Base-by-base conservation (phyloP, 164 flowering plant species). In the Protea cynaroides region DNA sequence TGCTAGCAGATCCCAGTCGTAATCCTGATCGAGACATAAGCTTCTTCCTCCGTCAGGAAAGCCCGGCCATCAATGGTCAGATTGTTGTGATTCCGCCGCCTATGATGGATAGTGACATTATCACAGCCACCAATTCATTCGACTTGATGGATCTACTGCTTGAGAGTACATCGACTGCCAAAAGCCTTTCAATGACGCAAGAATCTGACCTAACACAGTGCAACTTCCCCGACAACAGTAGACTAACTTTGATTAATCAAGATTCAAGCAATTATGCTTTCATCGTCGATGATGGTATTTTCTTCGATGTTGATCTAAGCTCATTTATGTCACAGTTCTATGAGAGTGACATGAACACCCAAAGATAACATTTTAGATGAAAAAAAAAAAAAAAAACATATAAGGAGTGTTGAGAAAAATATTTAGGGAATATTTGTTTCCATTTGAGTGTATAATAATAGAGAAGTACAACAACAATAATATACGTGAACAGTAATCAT, bases 211-310 rank as follows among this genome's bases (percentile, higher is more conserved):
- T 59, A 10, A 74, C 75, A 0, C 80, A 72, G 17, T 71, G 83
- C 50, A 78, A 81, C 65, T 89, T 89, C 69, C 92, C 90, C 0
- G 84, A 83, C 0, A 88, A 92, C 38, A 74, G 1, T 90, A 83
- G 60, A 86, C 90, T 2, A 84, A 74, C 53, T 89, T 89, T 40
- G 88, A 74, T 46, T 75, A n/a, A 77, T 55, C 77, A 76, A 15
- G 79, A 76, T 15, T 73, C 71, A 2, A 65, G 75, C 15, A 69
- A 67, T 50, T 73, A 49, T 29, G 4, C 1, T 29, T 29, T 29
- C 17, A 68, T 46, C 8, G 81, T 62, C 11, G 82, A 66, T 2
- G 86, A 79, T 4, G 80, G 83, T 51, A 25, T 65, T 52, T 72
- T 86, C 3, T 85, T 85, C 53, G 69, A 50, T 29, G 4, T 29